Base-by-base conservation (phyloP, 148 eudicot species). In the Tetragonia tetragonoides region DNA sequence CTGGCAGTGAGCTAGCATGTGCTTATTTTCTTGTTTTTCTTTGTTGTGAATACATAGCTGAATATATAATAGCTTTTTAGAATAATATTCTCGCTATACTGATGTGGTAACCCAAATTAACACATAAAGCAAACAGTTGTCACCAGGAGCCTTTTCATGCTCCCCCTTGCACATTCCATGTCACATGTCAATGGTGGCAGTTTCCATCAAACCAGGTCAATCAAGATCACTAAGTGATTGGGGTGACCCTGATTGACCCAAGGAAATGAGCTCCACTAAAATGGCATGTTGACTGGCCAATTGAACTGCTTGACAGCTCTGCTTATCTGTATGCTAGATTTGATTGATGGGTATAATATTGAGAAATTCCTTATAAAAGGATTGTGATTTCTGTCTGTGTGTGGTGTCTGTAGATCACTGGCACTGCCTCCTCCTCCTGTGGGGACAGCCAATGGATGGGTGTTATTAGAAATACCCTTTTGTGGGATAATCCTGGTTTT, bases 381-480 rank as follows among this genome's bases (percentile, higher is more conserved):
- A 28, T 28, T 28, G 34, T 28, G 34, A 28, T 28, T 10, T 44
- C 77, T 41, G 62, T 68, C 18, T 54, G 54, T 39, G 40, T n/a
- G 18, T 72, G 42, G 14, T 68, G 41, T 54, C 70, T 75, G 53
- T 49, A 54, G 24, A 15, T n/a, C 38, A 28, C 64, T 39, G 8
- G 20, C 72, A 6, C 7, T 53, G 34, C 39, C 24, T 39, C 21
- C 37, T n/a, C 15, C n/a, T 2, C 69, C 8, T 53, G 85, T 84
- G 67, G 87, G 87, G 87, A 75, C 84, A 41, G 12, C n/a, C 53
- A 71, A 81, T 74, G 85, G 78, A 86, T 79, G 91, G 91, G 75
- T 76, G 70, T 24, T 57, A 82, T 81, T 75, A 66, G 34, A 77
- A 74, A 72, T 76, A 75, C 79, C 5, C 77, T 79, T 47, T 70